Evolutionary conservation across 176 grass and related monocot genomes (phyloP).

Genomic region (Hordeum vulgare): DNA sequence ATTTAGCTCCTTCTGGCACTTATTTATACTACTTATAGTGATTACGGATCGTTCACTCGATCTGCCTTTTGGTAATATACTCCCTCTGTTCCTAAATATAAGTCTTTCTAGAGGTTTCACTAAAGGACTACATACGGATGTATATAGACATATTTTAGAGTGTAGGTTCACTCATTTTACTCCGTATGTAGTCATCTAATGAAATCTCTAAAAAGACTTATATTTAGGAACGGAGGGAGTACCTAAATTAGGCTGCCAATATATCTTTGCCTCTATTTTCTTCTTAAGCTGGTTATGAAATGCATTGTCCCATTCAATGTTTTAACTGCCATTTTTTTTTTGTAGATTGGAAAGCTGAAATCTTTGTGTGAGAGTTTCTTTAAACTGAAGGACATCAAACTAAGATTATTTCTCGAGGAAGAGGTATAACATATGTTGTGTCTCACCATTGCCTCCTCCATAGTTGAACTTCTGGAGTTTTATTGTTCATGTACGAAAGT

Average conservation of each 20-base stretch:
- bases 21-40: not conserved
- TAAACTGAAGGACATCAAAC: constrained; percentile 74
- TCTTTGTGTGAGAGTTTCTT: constrained; percentile 83
- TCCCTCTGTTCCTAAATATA: too few relatives aligned
- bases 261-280: not conserved
- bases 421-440: constrained; percentile 38
- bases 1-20: not conserved
- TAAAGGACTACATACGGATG: too few relatives aligned
- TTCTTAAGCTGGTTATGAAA: not conserved
- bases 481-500: not conserved
- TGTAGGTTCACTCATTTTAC: too few relatives aligned
- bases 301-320: not conserved
- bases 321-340: not conserved
- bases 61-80: not conserved
- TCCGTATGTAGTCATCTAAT: too few relatives aligned
- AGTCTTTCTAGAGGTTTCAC: too few relatives aligned
- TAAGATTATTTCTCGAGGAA: constrained; percentile 77
- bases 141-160: too few relatives aligned
- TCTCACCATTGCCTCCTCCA: not conserved
- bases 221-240: too few relatives aligned
- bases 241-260: not conserved
- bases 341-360: constrained; percentile 77
- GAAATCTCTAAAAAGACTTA: too few relatives aligned
- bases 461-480: not conserved
- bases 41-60: not conserved